Evolutionary conservation across 768 basidiomycete species (phyloP).

Genomic region (Psilocybe cubensis): DNA sequence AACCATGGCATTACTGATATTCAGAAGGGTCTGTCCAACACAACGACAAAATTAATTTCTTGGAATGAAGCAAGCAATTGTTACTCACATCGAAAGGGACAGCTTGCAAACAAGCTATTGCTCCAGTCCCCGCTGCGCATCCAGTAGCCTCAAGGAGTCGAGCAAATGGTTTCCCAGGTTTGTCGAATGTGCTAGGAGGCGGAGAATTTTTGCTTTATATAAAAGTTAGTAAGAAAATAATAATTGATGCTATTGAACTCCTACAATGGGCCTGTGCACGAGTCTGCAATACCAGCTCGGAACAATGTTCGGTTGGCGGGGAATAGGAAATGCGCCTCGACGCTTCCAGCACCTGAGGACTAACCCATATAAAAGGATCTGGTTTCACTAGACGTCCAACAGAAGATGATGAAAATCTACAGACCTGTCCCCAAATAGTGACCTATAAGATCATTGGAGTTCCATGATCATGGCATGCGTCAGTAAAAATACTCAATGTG

Average conservation of each 20-base stretch:
- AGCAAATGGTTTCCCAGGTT: conserved; percentile 53
- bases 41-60: neutral
- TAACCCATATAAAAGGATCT: conserved; percentile 15
- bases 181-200: conserved; percentile 47
- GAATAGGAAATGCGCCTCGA: conserved; percentile 49
- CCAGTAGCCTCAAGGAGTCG: conserved; percentile 48
- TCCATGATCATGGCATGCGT: neutral
- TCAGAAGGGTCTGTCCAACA: conserved; percentile 45
- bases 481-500: neutral
- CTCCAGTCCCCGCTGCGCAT: conserved; percentile 39
- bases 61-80: neutral
- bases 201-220: conserved; percentile 57
- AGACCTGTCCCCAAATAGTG: conserved; percentile 61
- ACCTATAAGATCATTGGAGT: conserved; percentile 33
- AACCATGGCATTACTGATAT: conserved; percentile 52
- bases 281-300: conserved; percentile 56
- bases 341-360: conserved; percentile 58
- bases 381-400: neutral
- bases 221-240: neutral
- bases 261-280: conserved; percentile 57
- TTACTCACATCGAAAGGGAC: conserved; percentile 46
- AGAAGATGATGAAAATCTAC: neutral
- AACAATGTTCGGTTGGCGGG: conserved; percentile 41
- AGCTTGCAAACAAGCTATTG: conserved; percentile 47
- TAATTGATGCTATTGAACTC: conserved; percentile 13